Percentiles rank a stretch among this genome's conserved stretches.
Conservation (phyloP, 2,329 filamentous ascomycete genomes). For the Monilinia vaccinii-corymbosi region DNA sequence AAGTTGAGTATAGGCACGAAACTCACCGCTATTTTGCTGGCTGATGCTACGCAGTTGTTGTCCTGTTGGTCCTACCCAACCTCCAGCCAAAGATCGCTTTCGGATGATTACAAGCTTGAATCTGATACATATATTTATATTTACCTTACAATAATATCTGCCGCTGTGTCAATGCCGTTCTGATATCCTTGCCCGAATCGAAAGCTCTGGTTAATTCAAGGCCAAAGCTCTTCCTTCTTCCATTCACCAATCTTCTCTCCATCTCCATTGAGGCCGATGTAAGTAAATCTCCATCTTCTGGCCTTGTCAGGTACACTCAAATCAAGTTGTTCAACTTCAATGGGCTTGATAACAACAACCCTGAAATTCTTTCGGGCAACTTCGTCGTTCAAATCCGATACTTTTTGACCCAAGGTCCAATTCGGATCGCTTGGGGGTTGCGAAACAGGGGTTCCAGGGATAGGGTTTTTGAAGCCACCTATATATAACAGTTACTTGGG, state of each 20-base stretch:
- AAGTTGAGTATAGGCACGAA: not conserved
- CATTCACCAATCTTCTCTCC: slow-evolving; percentile 48
- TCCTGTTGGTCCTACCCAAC: not conserved
- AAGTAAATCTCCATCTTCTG: slow-evolving; percentile 50
- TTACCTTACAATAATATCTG: not conserved
- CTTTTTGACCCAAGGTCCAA: slow-evolving; percentile 48
- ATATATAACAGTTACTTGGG: not conserved
- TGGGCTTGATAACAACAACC: slow-evolving; percentile 76
- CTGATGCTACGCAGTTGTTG: not conserved
- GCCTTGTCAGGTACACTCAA: slow-evolving; percentile 47
- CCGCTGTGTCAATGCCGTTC: not conserved
- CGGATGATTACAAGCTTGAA: not conserved
- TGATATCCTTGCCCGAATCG: not conserved
- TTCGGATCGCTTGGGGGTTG: slow-evolving; percentile 37
- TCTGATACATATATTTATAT: no score
- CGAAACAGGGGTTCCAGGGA: slow-evolving; percentile 53
- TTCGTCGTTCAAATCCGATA: slow-evolving; percentile 51
- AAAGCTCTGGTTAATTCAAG: slow-evolving; percentile 12
- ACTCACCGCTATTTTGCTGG: not conserved
- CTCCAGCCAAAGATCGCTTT: not conserved
- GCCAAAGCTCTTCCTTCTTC: slow-evolving; percentile 33
- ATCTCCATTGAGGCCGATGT: slow-evolving; percentile 35
- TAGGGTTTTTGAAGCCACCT: slow-evolving; percentile 47
- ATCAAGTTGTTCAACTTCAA: slow-evolving; percentile 56
- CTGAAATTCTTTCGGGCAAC: slow-evolving; percentile 58